A percentile compares a stretch with the other conserved stretches of the same genome.
These are phyloP conservation scores for Plectosphaerella sp. DNA, from an alignment of 2,329 filamentous ascomycete genomes.

Conservation along the genomic window DNA sequence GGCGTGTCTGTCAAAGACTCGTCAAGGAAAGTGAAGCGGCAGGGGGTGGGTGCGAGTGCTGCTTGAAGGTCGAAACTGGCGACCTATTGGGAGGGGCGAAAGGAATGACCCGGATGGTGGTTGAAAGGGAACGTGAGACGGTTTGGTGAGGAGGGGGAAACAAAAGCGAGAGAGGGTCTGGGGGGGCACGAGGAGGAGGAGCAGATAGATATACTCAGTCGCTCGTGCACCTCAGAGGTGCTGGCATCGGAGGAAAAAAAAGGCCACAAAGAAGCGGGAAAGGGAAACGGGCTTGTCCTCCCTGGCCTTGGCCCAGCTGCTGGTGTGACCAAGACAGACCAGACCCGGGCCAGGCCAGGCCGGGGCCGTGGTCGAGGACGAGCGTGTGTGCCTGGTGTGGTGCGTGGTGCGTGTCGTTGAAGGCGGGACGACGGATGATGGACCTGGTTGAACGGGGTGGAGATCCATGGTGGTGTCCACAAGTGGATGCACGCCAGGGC, in stretches of 20 bases:
- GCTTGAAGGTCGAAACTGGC: constrained; percentile 10
- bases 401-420: too few relatives aligned
- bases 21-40: constrained; percentile 32
- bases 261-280: too few relatives aligned
- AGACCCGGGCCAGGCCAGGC: not conserved
- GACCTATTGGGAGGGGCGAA: not conserved
- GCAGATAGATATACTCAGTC: too few relatives aligned
- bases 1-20: constrained; percentile 49
- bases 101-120: not conserved
- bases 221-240: too few relatives aligned
- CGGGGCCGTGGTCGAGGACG: too few relatives aligned
- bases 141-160: constrained; percentile 7
- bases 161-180: not conserved
- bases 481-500: constrained; percentile 3
- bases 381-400: too few relatives aligned
- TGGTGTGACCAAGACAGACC: not conserved
- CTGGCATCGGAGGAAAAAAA: too few relatives aligned
- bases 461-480: not conserved
- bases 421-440: too few relatives aligned
- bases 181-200: not conserved
- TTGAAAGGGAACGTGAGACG: constrained; percentile 11
- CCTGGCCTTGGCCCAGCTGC: too few relatives aligned
- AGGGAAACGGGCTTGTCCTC: too few relatives aligned
- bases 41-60: constrained; percentile 15
- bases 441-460: not conserved